Evolutionary conservation across 2,329 filamentous ascomycete species (phyloP).

Genomic region (Xylariaceae sp.): DNA sequence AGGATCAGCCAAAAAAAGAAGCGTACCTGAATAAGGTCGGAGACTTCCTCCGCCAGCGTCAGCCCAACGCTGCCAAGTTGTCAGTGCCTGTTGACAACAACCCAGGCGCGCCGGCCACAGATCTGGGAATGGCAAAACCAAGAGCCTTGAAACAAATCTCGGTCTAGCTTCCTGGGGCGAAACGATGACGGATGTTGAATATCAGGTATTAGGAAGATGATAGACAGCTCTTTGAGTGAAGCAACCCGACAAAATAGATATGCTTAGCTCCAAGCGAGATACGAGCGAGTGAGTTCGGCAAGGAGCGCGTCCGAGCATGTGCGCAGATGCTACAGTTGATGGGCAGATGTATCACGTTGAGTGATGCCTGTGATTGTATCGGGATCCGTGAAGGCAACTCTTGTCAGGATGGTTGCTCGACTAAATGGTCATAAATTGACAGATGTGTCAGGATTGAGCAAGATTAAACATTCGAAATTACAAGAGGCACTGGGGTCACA

Average conservation of each 20-base stretch:
- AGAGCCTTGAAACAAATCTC: background rate
- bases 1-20: background rate
- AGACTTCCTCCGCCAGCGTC: background rate
- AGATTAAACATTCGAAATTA: conserved; percentile 45
- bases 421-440: conserved; percentile 25
- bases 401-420: conserved; percentile 29
- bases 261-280: conserved; percentile 4
- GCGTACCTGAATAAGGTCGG: conserved; percentile 14
- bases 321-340: conserved; percentile 11
- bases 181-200: background rate
- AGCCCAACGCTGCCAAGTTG: background rate
- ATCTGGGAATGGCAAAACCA: background rate
- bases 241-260: background rate
- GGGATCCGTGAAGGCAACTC: conserved; percentile 24
- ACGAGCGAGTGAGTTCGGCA: conserved; percentile 33
- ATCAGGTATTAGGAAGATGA: conserved; percentile 4
- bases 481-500: conserved; percentile 36
- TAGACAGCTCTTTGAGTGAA: background rate
- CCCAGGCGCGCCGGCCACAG: background rate
- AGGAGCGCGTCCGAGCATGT: conserved; percentile 27
- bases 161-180: background rate
- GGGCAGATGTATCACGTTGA: conserved; percentile 5
- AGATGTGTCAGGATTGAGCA: conserved; percentile 29
- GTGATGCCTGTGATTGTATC: conserved; percentile 2
- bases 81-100: background rate